Base-by-base conservation (phyloP, 257 asterid genomes). In the Ajuga chamaepitys region DNA sequence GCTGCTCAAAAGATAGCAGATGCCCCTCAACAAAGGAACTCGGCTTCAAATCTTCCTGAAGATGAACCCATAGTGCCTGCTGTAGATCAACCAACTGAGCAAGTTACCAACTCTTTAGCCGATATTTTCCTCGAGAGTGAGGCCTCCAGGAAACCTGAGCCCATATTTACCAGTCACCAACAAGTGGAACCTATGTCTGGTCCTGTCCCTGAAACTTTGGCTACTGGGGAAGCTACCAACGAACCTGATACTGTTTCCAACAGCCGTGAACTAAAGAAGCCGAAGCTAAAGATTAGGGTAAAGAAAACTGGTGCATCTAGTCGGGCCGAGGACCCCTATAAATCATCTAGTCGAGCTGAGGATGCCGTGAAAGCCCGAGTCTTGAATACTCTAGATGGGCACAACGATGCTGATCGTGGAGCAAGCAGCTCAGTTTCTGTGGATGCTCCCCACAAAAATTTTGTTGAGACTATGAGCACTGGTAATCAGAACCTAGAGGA, bases 341-440 rank as follows among this genome's bases (percentile, higher is more conserved):
- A 63, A 70, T 73, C 71, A 48, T 78, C 90, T 51, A 79, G 90
- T 58, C 68, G 81, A 52, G 85, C 82, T 7, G 86, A 80, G 54
- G 86, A 82, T 58, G 78, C 75, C 44, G 83, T 81, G 44, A 67
- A 60, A 55, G 42, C 72, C 37, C 52, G 67, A 47, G 32, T 74
- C 53, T 70, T 77, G 44, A 84, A 70, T 64, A 68, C 87, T 73
- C 85, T 69, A 59, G 85, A 80, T 65, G 78, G 67, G 34, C 71
- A 12, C 57, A 61, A 46, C 7, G 89, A 82, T 42, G 83, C 77
- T 58, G 98, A 89, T 68, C 85, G 71, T 45, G 97, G 94, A 58
- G 94, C 89, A 12, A 86, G 90, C 75, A 94, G 99, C 64, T 90
- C 96, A 0, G 86, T 89, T 53, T 92, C 98, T 37, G 89, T 87